Conservation (phyloP, 495 filamentous ascomycete genomes). For the Penicillium coffeae region DNA sequence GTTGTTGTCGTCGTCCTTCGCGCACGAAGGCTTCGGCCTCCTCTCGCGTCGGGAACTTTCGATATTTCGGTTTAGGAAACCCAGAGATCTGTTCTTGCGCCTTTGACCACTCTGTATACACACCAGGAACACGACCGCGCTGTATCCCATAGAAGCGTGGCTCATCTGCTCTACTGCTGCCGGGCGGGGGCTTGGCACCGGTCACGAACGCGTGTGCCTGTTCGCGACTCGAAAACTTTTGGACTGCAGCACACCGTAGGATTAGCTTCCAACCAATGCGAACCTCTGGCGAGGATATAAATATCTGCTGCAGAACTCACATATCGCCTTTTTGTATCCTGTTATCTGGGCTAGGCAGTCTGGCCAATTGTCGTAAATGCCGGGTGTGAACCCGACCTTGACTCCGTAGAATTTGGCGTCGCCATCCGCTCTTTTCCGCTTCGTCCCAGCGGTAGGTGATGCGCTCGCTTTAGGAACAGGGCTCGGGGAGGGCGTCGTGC, state of each 20-base stretch:
- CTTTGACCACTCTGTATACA: slow-evolving; percentile 84
- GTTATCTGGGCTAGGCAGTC: slow-evolving; percentile 78
- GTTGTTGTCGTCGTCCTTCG: slow-evolving; percentile 34
- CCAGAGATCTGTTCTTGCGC: slow-evolving; percentile 75
- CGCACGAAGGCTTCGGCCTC: slow-evolving; percentile 76
- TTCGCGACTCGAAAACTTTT: slow-evolving; percentile 71
- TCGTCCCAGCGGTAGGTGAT: slow-evolving; percentile 48
- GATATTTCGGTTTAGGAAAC: slow-evolving; percentile 73
- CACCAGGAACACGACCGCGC: slow-evolving; percentile 72
- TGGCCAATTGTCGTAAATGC: slow-evolving; percentile 80
- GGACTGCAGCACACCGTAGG: slow-evolving; percentile 50
- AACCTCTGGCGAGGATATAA: background rate
- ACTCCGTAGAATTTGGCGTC: slow-evolving; percentile 91
- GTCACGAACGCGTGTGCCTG: slow-evolving; percentile 77
- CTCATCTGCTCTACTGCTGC: slow-evolving; percentile 16
- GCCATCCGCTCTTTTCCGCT: slow-evolving; percentile 58
- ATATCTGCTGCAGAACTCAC: slow-evolving; percentile 47
- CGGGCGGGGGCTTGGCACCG: slow-evolving; percentile 46
- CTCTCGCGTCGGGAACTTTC: slow-evolving; percentile 68
- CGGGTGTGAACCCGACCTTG: slow-evolving; percentile 68
- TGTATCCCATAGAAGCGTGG: slow-evolving; percentile 79
- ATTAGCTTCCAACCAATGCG: background rate
- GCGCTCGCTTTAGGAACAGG: slow-evolving; percentile 30
- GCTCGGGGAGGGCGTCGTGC: slow-evolving; percentile 38
- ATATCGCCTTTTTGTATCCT: slow-evolving; percentile 79